phyloP scores from a whole-genome alignment of 805 yeast species.

The Wickerhamiella musiphila region DNA sequence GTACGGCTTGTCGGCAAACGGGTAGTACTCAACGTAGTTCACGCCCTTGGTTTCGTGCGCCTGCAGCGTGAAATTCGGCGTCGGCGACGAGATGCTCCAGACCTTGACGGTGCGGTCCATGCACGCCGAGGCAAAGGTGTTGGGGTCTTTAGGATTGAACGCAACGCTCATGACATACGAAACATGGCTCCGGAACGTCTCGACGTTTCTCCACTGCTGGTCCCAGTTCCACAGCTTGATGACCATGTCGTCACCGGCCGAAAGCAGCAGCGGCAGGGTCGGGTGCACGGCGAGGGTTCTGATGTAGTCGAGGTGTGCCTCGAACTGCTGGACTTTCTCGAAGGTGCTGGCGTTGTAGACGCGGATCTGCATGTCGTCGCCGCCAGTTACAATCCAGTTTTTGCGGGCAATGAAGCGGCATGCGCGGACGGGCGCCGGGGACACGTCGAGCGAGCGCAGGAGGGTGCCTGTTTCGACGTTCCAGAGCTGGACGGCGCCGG shows the following conservation, averaged over 20 bases:
- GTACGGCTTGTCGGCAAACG: constrained; percentile 94
- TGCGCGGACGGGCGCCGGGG: constrained; percentile 92
- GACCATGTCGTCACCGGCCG: constrained; percentile 83
- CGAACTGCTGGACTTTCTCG: constrained; percentile 86
- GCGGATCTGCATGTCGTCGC: constrained; percentile 88
- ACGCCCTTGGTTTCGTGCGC: constrained; percentile 92
- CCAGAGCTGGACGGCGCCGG: constrained; percentile 87
- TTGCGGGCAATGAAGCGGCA: constrained; percentile 91
- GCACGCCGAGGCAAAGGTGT: constrained; percentile 94
- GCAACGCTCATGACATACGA: constrained; percentile 90
- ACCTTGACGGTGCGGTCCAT: constrained; percentile 91
- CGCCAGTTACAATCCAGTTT: constrained; percentile 92
- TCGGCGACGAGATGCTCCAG: constrained; percentile 80
- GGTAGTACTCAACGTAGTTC: constrained; percentile 91
- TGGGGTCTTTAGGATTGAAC: constrained; percentile 93
- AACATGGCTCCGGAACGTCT: constrained; percentile 85
- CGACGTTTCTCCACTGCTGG: constrained; percentile 74
- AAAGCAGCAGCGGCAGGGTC: constrained; percentile 69
- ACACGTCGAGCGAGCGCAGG: constrained; percentile 80
- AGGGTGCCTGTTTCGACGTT: constrained; percentile 72
- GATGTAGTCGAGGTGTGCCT: constrained; percentile 95
- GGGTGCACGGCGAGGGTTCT: constrained; percentile 92
- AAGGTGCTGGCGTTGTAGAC: constrained; percentile 92
- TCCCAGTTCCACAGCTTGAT: constrained; percentile 98
- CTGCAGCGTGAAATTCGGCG: constrained; percentile 77